A percentile compares a stretch with the other conserved stretches of the same genome.
phyloP scores from a whole-genome alignment of 148 eudicot species.

The Arctostaphylos glauca region DNA sequence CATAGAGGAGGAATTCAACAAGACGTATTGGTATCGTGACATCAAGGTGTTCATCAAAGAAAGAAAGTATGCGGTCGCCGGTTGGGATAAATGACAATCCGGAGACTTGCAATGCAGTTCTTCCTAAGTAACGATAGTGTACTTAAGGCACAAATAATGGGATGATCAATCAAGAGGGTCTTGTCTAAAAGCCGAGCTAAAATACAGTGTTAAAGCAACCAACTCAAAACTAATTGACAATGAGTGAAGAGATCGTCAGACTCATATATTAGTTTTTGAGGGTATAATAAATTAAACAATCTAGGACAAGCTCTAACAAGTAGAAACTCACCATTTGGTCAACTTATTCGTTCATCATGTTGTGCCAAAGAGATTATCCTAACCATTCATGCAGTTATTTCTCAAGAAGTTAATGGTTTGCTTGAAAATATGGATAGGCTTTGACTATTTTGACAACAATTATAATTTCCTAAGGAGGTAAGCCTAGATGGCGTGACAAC shows the following conservation, averaged over 20 bases:
- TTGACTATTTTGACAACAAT: not conserved
- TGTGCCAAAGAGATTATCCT: not conserved
- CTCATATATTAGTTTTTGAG: no score
- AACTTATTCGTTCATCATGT: slow-evolving; percentile 5
- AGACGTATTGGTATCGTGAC: not conserved
- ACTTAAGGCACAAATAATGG: no score
- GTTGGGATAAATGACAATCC: not conserved
- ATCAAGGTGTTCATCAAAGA: not conserved
- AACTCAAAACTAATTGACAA: no score
- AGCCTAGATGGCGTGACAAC: not conserved
- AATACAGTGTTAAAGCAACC: no score
- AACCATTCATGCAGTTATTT: slow-evolving; percentile 10
- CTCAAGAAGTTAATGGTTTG: not conserved
- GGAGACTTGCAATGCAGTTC: not conserved
- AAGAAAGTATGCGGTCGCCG: not conserved
- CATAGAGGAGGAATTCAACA: not conserved
- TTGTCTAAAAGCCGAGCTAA: no score
- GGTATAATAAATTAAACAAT: no score
- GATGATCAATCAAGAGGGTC: no score
- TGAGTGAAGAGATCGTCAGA: no score
- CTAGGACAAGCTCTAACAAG: not conserved
- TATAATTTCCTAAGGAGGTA: not conserved
- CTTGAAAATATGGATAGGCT: not conserved
- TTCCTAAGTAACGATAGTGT: not conserved
- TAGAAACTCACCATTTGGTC: not conserved